Percentiles rank a stretch among this genome's conserved stretches.
phyloP scores from a whole-genome alignment of 257 asterid genomes.

The Echites panduratus region DNA sequence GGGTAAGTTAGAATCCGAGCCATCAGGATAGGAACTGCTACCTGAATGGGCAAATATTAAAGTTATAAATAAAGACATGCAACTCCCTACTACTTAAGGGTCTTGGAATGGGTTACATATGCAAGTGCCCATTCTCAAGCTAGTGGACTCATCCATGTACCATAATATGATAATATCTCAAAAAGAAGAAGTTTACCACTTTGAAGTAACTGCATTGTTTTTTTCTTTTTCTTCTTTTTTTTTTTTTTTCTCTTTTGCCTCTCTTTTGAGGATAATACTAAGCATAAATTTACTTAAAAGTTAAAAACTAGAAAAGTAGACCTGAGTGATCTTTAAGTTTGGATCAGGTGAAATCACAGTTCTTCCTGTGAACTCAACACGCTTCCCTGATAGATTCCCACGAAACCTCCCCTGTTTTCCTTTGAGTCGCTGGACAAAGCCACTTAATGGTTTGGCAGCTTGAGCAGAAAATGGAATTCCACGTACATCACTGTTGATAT shows the following conservation, averaged over 20 bases:
- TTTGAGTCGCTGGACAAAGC: slow-evolving; percentile 91
- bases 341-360: slow-evolving; percentile 99
- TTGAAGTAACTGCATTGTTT: not conserved
- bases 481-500: slow-evolving; percentile 77
- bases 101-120: not conserved
- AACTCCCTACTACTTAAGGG: not conserved
- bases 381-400: slow-evolving; percentile 90
- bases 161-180: not conserved
- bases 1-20: slow-evolving; percentile 83
- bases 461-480: slow-evolving; percentile 35
- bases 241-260: too few species aligned
- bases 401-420: slow-evolving; percentile 96
- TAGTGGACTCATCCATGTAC: not conserved
- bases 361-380: slow-evolving; percentile 93
- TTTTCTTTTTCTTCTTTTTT: too few species aligned
- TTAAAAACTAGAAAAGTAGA: slow-evolving; percentile 12
- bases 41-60: slow-evolving; percentile 35
- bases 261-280: not conserved
- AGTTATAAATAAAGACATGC: not conserved
- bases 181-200: not conserved
- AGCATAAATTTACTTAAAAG: not conserved
- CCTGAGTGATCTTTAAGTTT: slow-evolving; percentile 85
- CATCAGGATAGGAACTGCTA: slow-evolving; percentile 81
- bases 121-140: not conserved
- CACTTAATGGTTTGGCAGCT: slow-evolving; percentile 53